Evolutionary conservation across 2,329 filamentous ascomycete genomes (phyloP), one percentile per base, ranked within the genome.

Genomic region (Alternaria metachromatica): DNA sequence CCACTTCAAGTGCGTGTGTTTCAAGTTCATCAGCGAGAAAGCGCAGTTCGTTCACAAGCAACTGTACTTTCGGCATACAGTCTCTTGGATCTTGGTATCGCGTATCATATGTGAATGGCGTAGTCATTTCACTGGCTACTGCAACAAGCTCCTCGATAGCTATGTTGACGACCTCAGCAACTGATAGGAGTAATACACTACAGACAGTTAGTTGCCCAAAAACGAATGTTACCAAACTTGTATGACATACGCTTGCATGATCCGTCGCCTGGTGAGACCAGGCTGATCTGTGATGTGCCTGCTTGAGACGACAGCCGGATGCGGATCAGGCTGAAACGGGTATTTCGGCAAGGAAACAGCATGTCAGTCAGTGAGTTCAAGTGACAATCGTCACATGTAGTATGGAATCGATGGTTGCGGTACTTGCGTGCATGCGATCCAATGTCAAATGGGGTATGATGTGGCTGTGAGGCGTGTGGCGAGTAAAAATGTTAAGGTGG

Each of bases 301-400:
- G 23, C 15, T 23, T 23, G 12, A n/a, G 7, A 45, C 11, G 53
- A 30, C 20, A 15, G 12, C 12, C 37, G 15, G 11, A 44, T 55
- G 11, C 37, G 33, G 23, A 44, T 55, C 33, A 55, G 53, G 53
- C 33, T 44, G 37, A n/a, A 10, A 21, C 53, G 53, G 53, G n/a
- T 55, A 9, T 7, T 5, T 20, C 37, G 53, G 53, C 53, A 55
- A 8, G 5, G 37, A 18, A 10, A n/a, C 9, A 43, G n/a, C 53
- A 18, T 20, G 4, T 2, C 21, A 13, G 37, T 15, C 26, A 15
- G 4, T 25, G 13, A 9, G 21, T n/a, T 41, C 15, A 6, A 26
- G 23, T 3, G 2, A 48, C 7, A 9, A 6, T 2, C 5, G 9
- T 26, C 23, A n/a, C 15, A 8, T 48, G 15, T 25, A 2, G 15